Conservation (phyloP, 176 grass and related monocot genomes). For the Microstegium vimineum region DNA sequence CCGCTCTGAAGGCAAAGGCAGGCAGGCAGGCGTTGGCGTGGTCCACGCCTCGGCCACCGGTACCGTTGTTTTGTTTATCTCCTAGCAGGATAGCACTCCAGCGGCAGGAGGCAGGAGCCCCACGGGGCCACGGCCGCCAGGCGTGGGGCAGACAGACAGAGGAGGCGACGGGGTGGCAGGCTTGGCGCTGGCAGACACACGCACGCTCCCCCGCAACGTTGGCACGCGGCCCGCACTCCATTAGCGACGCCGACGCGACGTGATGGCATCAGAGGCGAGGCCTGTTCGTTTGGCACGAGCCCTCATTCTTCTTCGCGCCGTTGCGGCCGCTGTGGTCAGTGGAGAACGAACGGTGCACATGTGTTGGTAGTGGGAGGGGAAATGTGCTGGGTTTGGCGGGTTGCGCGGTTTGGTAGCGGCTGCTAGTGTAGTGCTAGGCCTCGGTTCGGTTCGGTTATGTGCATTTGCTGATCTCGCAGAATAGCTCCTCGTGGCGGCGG, state of each 20-base stretch:
- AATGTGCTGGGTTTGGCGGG: too few species aligned
- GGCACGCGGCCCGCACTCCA: slow-evolving; percentile 17
- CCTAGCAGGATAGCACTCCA: neutral
- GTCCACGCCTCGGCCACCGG: neutral
- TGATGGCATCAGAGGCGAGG: neutral
- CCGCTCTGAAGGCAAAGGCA: neutral
- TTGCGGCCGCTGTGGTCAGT: too few species aligned
- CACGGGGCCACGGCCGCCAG: neutral
- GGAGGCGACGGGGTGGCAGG: neutral
- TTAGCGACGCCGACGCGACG: neutral
- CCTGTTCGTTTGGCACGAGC: too few species aligned
- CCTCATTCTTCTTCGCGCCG: too few species aligned
- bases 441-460: too few species aligned
- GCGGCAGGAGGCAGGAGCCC: neutral
- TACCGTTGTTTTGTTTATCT: neutral
- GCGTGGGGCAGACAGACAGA: neutral
- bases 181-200: neutral
- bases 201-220: slow-evolving; percentile 18
- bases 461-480: too few species aligned
- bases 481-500: too few species aligned
- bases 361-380: too few species aligned
- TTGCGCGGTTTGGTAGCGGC: too few species aligned
- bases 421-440: too few species aligned
- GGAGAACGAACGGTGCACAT: too few species aligned
- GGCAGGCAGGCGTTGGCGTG: neutral